These are phyloP conservation scores for Paracamarosporium sp. DNA, from an alignment of 2,329 filamentous ascomycete species.

Conservation along the genomic window DNA sequence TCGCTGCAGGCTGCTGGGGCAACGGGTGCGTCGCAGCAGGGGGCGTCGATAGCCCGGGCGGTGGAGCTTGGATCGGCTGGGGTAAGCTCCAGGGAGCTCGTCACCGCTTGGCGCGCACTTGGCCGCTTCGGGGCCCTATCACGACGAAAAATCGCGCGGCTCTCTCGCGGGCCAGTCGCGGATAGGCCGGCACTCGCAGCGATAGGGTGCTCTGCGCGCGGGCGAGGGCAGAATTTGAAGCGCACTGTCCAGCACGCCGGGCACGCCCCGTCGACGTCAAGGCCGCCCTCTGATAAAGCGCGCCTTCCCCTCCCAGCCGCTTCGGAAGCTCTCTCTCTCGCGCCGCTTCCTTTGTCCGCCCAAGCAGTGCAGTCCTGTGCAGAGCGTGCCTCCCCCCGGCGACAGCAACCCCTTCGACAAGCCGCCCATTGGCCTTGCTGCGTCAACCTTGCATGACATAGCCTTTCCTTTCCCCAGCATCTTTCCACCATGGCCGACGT, in stretches of 20 bases:
- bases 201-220: no score
- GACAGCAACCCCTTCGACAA: background rate
- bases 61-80: conserved; percentile 8
- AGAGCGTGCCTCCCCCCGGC: conserved; percentile 3
- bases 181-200: conserved; percentile 13
- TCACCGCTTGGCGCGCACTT: conserved; percentile 4
- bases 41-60: background rate
- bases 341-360: conserved; percentile 13
- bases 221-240: conserved; percentile 11
- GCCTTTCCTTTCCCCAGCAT: conserved; percentile 2
- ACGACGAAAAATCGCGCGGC: conserved; percentile 14
- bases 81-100: conserved; percentile 7
- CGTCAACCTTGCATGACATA: conserved; percentile 8
- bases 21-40: background rate
- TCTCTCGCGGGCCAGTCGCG: conserved; percentile 6
- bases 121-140: background rate
- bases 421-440: background rate
- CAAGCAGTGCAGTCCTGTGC: conserved; percentile 1
- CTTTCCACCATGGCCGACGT: conserved; percentile 30
- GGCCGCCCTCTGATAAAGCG: conserved; percentile 15
- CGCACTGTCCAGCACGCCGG: background rate
- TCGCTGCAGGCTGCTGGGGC: conserved; percentile 2
- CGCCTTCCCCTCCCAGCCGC: conserved; percentile 10
- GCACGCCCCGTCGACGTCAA: conserved; percentile 18
- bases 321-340: conserved; percentile 3